These are phyloP conservation scores for Allium fistulosum DNA, from an alignment of 106 monocot species.

Conservation along the genomic window DNA sequence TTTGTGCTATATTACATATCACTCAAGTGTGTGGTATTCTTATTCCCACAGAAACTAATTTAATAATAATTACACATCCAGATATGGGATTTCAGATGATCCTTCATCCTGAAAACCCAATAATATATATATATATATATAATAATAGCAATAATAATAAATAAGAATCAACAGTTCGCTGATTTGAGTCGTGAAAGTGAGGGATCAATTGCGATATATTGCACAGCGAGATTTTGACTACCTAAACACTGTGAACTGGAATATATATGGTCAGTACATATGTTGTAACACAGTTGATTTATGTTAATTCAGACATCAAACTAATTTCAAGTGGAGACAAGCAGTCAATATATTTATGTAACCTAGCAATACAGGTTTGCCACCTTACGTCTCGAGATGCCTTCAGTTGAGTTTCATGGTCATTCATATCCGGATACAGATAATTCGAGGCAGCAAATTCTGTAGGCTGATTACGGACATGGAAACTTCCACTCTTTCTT, in stretches of 20 bases:
- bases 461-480: constrained; percentile 16
- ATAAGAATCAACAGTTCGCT: not conserved
- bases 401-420: constrained; percentile 90
- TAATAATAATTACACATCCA: too few species aligned
- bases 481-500: constrained; percentile 48
- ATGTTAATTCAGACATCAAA: not conserved
- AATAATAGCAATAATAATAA: not conserved
- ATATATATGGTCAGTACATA: too few species aligned
- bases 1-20: too few species aligned
- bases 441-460: constrained; percentile 20
- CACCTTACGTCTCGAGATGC: constrained; percentile 98
- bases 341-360: constrained; percentile 7
- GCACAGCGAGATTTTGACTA: not conserved
- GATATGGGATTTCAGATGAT: too few species aligned
- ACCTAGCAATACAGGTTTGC: constrained; percentile 53
- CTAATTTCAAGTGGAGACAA: not conserved
- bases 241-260: too few species aligned
- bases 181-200: not conserved
- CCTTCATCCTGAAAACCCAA: too few species aligned
- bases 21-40: too few species aligned
- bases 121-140: too few species aligned
- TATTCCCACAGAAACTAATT: too few species aligned
- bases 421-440: constrained; percentile 37
- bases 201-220: not conserved
- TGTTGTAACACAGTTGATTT: too few species aligned